phyloP scores from a whole-genome alignment of 2,329 filamentous ascomycete species.

The Cyclaneusma minus region DNA sequence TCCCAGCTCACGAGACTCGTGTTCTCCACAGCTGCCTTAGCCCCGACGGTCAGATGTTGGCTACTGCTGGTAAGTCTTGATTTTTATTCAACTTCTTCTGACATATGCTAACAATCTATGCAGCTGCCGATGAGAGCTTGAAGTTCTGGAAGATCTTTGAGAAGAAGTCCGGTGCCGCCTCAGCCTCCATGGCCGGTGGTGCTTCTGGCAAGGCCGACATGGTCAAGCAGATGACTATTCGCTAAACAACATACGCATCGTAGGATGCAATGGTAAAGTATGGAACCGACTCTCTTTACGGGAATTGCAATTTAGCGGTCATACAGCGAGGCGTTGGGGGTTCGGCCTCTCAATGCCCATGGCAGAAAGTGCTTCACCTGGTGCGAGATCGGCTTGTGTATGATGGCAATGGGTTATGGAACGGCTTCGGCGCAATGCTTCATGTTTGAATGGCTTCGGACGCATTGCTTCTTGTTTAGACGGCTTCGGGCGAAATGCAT shows the following conservation, averaged over 20 bases:
- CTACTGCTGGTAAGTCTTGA: slow-evolving; percentile 57
- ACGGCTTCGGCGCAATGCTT: slow-evolving; percentile 1
- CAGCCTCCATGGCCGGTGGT: slow-evolving; percentile 47
- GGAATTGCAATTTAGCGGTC: slow-evolving; percentile 27
- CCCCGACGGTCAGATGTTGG: slow-evolving; percentile 94
- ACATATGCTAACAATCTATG: slow-evolving; percentile 15
- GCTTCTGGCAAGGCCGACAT: slow-evolving; percentile 68
- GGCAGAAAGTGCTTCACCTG: slow-evolving; percentile 30
- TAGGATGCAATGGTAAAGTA: no score
- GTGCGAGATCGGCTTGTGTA: slow-evolving; percentile 16
- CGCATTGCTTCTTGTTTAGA: neutral
- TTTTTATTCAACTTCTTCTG: neutral
- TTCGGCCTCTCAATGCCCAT: slow-evolving; percentile 27
- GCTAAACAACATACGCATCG: slow-evolving; percentile 32
- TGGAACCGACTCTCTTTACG: no score
- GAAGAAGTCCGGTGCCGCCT: slow-evolving; percentile 73
- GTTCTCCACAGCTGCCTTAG: slow-evolving; percentile 94
- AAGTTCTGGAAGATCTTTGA: slow-evolving; percentile 99
- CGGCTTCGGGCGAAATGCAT: no score
- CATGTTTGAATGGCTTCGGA: slow-evolving; percentile 1
- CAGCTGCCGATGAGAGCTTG: slow-evolving; percentile 88
- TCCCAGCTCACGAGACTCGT: slow-evolving; percentile 90
- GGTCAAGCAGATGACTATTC: slow-evolving; percentile 91
- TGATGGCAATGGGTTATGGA: slow-evolving; percentile 1
- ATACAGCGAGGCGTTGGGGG: slow-evolving; percentile 38